Evolutionary conservation across 148 eudicot species (phyloP).

Genomic region (Chenopodium formosanum): DNA sequence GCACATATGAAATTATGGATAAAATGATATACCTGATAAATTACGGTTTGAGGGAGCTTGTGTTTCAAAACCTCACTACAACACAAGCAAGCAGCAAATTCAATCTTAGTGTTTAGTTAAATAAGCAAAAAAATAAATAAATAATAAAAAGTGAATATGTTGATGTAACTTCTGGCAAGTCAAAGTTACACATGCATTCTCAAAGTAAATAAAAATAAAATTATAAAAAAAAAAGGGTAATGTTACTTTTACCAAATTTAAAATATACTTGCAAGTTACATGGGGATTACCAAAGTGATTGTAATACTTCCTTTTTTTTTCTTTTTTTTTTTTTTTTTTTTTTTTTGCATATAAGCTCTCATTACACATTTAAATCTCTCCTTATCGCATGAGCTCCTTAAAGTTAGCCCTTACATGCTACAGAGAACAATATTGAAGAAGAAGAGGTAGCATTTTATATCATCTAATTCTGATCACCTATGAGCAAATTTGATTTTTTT

Average conservation of each 20-base stretch:
- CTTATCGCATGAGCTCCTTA: no score
- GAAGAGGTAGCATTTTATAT: not conserved
- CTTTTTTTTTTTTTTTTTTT: no score
- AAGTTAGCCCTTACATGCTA: no score
- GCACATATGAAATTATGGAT: not conserved
- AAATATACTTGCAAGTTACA: not conserved
- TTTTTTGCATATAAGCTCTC: no score
- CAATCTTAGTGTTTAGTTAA: not conserved
- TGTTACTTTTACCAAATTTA: not conserved
- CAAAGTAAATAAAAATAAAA: not conserved
- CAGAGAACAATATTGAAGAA: no score
- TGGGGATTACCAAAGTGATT: not conserved
- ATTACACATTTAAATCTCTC: no score
- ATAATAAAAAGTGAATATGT: not conserved
- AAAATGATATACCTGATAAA: constrained; percentile 64
- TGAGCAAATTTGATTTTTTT: not conserved
- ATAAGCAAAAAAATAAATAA: no score
- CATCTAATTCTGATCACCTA: not conserved
- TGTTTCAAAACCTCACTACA: constrained; percentile 71
- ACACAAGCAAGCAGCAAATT: constrained; percentile 3
- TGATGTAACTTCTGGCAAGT: not conserved
- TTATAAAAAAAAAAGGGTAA: not conserved
- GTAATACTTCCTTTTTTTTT: no score
- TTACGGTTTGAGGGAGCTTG: constrained; percentile 62
- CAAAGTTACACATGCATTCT: not conserved